Evolutionary conservation across 176 grass and related monocot species (phyloP).

Genomic region (bread wheat (Triticum aestivum)): IWGSC_CS_RefSeq_v2.1 NC_057802.1:551012154-551012653

Average conservation of each 20-base stretch:
- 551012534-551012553: slow-evolving; percentile 6
- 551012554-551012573: not conserved
- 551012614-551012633: slow-evolving; percentile 39
- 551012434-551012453: not conserved
- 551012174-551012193: no score
- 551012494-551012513: not conserved
- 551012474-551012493: not conserved
- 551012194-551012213: no score
- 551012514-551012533: not conserved
- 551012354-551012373: not conserved
- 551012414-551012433: slow-evolving; percentile 33
- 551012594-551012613: not conserved
- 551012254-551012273: not conserved
- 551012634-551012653: not conserved
- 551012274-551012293: not conserved
- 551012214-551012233: not conserved
- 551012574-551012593: not conserved
- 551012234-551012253: not conserved
- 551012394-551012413: not conserved
- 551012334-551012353: not conserved
- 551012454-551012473: not conserved
- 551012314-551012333: not conserved
- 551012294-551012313: not conserved
- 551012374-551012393: not conserved
- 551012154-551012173: no score